Conservation (phyloP, 1,139 yeast genomes). For the Taiozyma onychis region DNA sequence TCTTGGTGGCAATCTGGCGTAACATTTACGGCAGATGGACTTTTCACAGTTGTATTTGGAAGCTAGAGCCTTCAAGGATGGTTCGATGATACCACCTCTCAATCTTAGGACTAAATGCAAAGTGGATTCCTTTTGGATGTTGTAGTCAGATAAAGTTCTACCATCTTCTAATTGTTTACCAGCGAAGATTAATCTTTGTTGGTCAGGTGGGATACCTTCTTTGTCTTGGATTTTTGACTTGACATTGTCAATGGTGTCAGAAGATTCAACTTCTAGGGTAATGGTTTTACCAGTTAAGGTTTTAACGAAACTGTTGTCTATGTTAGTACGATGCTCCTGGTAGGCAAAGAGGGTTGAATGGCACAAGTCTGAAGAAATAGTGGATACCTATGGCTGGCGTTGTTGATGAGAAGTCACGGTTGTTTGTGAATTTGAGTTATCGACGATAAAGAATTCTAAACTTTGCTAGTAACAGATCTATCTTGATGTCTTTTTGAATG, state of each 20-base stretch:
- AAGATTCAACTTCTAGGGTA: slow-evolving; percentile 91
- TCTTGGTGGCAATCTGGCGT: slow-evolving; percentile 99
- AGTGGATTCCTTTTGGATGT: slow-evolving; percentile 99
- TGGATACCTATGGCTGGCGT: neutral
- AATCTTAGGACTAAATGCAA: slow-evolving; percentile 96
- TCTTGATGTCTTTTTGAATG: neutral
- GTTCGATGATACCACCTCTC: slow-evolving; percentile 99
- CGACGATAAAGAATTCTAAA: neutral
- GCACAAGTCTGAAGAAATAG: neutral
- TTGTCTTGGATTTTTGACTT: slow-evolving; percentile 98
- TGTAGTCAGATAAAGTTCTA: slow-evolving; percentile 98
- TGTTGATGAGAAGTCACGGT: neutral
- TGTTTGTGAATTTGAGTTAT: neutral
- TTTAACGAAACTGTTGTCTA: slow-evolving; percentile 67
- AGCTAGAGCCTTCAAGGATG: slow-evolving; percentile 98
- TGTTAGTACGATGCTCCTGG: slow-evolving; percentile 14
- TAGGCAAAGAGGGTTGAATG: neutral
- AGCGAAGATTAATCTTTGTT: slow-evolving; percentile 99
- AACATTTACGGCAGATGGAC: slow-evolving; percentile 98
- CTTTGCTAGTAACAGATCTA: neutral
- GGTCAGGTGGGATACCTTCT: slow-evolving; percentile 99
- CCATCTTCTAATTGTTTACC: slow-evolving; percentile 99
- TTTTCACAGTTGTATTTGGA: slow-evolving; percentile 99
- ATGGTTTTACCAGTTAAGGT: slow-evolving; percentile 87
- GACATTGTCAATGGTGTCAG: slow-evolving; percentile 92